These are phyloP conservation scores for Melampsora abietis-canadensis DNA, from an alignment of 1,284 basidiomycete genomes.

Conservation along the genomic window DNA sequence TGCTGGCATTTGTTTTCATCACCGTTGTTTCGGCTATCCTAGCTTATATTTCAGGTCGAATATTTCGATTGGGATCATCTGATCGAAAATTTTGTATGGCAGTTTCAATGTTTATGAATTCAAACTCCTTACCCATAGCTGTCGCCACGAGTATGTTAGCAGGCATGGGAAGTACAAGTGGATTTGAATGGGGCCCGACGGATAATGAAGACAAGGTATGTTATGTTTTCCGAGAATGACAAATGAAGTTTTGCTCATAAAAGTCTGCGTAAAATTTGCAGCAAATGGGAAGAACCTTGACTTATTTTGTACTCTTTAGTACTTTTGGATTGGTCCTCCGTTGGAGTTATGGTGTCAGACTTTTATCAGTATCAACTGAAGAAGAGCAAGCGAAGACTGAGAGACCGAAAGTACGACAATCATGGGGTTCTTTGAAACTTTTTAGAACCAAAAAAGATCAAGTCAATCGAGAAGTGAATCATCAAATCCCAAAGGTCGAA, in stretches of 20 bases:
- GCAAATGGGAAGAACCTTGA: constrained; percentile 47
- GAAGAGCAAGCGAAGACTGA: background rate
- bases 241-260: too few species aligned
- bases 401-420: too few species aligned
- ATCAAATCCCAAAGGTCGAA: background rate
- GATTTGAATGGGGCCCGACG: constrained; percentile 48
- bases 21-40: constrained; percentile 52
- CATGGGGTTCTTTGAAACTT: too few species aligned
- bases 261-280: background rate
- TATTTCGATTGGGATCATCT: constrained; percentile 51
- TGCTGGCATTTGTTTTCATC: constrained; percentile 55
- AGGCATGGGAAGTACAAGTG: constrained; percentile 48
- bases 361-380: constrained; percentile 51
- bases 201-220: constrained; percentile 48
- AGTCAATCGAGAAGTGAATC: background rate
- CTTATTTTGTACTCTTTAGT: constrained; percentile 55
- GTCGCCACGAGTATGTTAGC: constrained; percentile 56
- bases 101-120: constrained; percentile 44
- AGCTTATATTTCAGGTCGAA: constrained; percentile 50
- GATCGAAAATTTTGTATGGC: constrained; percentile 55
- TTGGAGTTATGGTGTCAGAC: constrained; percentile 55
- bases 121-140: constrained; percentile 56
- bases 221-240: background rate
- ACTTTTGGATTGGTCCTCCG: constrained; percentile 56
- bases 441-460: too few species aligned